Percentiles rank a stretch among this genome's conserved stretches.
Conservation (phyloP, 768 basidiomycete species). For the Boletus pseudopeckii region DNA sequence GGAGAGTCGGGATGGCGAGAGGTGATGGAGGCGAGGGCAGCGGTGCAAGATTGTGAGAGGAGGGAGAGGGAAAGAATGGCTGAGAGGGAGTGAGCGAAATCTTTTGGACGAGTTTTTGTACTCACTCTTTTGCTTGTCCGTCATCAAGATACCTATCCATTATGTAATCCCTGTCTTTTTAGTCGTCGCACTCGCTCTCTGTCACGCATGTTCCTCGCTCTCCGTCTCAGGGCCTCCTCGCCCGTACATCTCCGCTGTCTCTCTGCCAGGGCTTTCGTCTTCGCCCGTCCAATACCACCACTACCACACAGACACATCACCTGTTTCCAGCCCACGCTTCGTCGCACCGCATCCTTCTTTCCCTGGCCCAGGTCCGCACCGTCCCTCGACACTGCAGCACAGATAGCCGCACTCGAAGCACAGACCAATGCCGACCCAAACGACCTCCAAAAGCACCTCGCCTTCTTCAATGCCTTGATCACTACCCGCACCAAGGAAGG, state of each 20-base stretch:
- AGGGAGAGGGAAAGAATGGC: constrained; percentile 13
- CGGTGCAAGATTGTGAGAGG: constrained; percentile 18
- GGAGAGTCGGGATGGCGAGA: background rate
- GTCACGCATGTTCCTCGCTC: background rate
- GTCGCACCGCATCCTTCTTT: constrained; percentile 27
- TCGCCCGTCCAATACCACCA: background rate
- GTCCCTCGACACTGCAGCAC: constrained; percentile 62
- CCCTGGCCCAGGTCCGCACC: constrained; percentile 45
- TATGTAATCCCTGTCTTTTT: constrained; percentile 10
- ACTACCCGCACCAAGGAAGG: constrained; percentile 64
- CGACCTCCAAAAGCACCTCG: constrained; percentile 66
- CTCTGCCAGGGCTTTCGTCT: background rate
- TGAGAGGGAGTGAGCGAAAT: background rate
- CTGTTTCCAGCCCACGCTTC: constrained; percentile 18
- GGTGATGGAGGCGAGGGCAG: constrained; percentile 13
- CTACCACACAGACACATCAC: constrained; percentile 33
- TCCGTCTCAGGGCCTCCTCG: background rate
- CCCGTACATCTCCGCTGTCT: background rate
- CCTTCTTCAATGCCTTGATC: constrained; percentile 62
- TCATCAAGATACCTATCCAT: constrained; percentile 23
- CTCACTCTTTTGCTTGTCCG: constrained; percentile 23
- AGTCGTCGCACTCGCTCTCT: too few species aligned
- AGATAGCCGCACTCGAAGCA: constrained; percentile 71
- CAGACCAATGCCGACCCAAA: constrained; percentile 73
- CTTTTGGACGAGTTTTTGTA: background rate